Evolutionary conservation across 805 yeast species (phyloP).

Genomic region (Wickerhamiella slavikovae): DNA sequence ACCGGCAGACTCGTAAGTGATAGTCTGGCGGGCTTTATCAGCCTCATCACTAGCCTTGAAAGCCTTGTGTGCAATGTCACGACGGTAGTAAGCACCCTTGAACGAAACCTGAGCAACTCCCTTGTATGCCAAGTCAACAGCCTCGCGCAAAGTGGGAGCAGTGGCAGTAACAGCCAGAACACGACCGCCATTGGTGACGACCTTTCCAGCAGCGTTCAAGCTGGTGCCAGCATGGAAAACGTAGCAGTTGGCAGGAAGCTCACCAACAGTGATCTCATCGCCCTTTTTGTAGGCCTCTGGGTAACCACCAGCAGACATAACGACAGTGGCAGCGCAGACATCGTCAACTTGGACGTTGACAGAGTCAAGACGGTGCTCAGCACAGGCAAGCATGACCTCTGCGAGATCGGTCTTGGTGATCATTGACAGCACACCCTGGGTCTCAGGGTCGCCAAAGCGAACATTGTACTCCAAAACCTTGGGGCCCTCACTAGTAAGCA

Average conservation of each 20-base stretch:
- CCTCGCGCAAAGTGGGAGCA: constrained; percentile 51
- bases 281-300: constrained; percentile 79
- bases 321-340: constrained; percentile 75
- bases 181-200: constrained; percentile 87
- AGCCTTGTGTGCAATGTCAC: constrained; percentile 91
- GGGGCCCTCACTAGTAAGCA: constrained; percentile 76
- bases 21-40: constrained; percentile 19
- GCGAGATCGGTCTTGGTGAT: constrained; percentile 72
- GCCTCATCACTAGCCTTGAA: constrained; percentile 31
- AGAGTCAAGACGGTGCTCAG: constrained; percentile 82
- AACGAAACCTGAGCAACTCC: constrained; percentile 67
- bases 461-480: constrained; percentile 93
- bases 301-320: constrained; percentile 92
- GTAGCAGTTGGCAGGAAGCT: constrained; percentile 35
- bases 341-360: constrained; percentile 30
- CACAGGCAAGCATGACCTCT: constrained; percentile 79
- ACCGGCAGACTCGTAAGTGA: constrained; percentile 91
- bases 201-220: constrained; percentile 26
- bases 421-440: constrained; percentile 86
- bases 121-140: constrained; percentile 68
- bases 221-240: constrained; percentile 97
- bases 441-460: constrained; percentile 98
- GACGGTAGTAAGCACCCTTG: constrained; percentile 61
- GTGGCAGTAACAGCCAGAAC: constrained; percentile 88
- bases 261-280: constrained; percentile 49